Base-by-base conservation (phyloP, 2,329 filamentous ascomycete genomes). In the Rasamsonia emersonii region DNA sequence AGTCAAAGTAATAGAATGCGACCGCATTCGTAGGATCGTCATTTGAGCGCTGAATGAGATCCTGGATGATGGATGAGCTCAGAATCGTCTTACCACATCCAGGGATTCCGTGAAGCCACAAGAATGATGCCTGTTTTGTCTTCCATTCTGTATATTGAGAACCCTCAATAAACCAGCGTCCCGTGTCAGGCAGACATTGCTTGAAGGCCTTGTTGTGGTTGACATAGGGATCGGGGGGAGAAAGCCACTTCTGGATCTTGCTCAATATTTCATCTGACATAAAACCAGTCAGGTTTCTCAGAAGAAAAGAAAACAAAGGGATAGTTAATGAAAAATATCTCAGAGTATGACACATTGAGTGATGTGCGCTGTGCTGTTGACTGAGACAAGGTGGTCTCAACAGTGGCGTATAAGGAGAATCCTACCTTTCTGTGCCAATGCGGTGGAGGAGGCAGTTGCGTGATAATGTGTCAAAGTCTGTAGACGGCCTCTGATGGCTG, bases 51-150 rank as follows among this genome's bases (percentile, higher is more conserved):
- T 28, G 30, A 29, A 53, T 32, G 4, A 48, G 29, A 24, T 51
- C 33, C 24, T 58, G 51, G 28, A 62, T 58, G 9, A 50, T 46
- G 2, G 56, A 60, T 9, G 49, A 60, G 31, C 49, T 56, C 9
- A 64, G 39, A 0, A 64, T 51, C 1, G 54, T 59, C 37, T 64
- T 64, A 13, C 60, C 61, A 34, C 52, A 59, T 1, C 59, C 61
- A n/a, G 61, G 52, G 35, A 56, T 53, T 9, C 60, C 59, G 28
- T 49, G 46, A 3, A 65, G 39, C 61, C 59, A 65, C 3, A 63
- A 35, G 18, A 64, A 56, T 1, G 59, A 58, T 16, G 14, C 30
- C 4, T 8, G 11, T 7, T 15, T 17, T 7, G 13, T 31, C 16
- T 29, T 38, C 39, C 39, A 42, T 26, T 35, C 10, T 15, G 19